A percentile compares a stretch with the other conserved stretches of the same genome.
Evolutionary conservation across 164 flowering plant species (phyloP).

Genomic region (Liquidambar formosana): DNA sequence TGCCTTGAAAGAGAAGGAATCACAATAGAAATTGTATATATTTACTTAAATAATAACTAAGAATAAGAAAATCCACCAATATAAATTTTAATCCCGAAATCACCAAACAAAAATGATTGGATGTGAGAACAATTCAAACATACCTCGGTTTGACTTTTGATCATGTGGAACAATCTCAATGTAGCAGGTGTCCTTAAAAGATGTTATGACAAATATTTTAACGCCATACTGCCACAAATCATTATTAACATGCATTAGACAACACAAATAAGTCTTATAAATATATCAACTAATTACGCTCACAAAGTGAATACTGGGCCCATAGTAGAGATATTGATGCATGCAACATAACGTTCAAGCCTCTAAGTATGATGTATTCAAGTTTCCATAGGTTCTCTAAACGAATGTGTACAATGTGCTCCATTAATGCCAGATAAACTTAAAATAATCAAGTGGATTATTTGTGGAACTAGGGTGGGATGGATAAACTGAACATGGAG

Average conservation of each 20-base stretch:
- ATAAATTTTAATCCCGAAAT: not conserved
- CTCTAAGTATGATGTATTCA: not conserved
- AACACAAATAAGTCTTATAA: not conserved
- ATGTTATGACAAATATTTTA: no score
- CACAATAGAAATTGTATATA: not conserved
- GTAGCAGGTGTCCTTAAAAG: no score
- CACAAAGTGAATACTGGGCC: not conserved
- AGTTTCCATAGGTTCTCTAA: not conserved
- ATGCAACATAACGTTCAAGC: not conserved
- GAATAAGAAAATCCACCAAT: not conserved
- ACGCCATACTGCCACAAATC: not conserved
- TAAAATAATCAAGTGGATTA: not conserved
- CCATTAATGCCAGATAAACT: not conserved
- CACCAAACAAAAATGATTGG: not conserved
- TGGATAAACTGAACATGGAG: not conserved
- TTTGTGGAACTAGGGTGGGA: not conserved
- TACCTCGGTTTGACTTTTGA: no score
- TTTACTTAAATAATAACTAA: not conserved
- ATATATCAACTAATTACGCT: not conserved
- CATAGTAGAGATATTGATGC: not conserved
- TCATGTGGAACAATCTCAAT: no score
- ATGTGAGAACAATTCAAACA: not conserved
- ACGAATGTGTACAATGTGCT: not conserved
- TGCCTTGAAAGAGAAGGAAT: not conserved
- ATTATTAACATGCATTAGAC: conserved; percentile 2